A percentile compares a stretch with the other conserved stretches of the same genome.
These are phyloP conservation scores for Maudiozyma turicensis DNA, from an alignment of 805 yeast species.

Conservation along the genomic window DNA sequence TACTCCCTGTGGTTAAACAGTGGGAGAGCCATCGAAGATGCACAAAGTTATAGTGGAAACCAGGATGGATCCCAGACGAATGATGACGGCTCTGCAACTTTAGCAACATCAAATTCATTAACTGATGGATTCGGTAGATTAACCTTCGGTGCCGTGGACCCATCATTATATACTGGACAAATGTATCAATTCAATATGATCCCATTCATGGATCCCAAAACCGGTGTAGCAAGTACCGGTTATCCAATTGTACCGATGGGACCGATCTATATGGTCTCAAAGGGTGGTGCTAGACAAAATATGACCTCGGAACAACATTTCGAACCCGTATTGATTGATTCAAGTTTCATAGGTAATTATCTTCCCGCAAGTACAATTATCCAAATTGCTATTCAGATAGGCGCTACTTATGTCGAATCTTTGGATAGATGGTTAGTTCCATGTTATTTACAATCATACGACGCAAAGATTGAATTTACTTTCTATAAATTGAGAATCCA, in stretches of 20 bases:
- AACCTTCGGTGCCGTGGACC: constrained; percentile 52
- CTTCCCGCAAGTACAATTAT: constrained; percentile 50
- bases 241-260: constrained; percentile 41
- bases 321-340: constrained; percentile 50
- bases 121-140: constrained; percentile 28
- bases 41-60: too few species aligned
- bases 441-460: constrained; percentile 40
- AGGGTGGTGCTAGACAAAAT: constrained; percentile 31
- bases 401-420: constrained; percentile 47
- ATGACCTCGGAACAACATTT: constrained; percentile 30
- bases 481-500: constrained; percentile 43
- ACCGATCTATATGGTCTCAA: constrained; percentile 35
- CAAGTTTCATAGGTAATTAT: constrained; percentile 39
- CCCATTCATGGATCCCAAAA: constrained; percentile 29
- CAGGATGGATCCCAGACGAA: too few species aligned
- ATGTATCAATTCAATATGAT: constrained; percentile 43
- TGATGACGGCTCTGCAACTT: constrained; percentile 2
- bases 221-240: constrained; percentile 21
- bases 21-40: constrained; percentile 4
- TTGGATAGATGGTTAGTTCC: constrained; percentile 50
- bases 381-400: constrained; percentile 57
- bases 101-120: constrained; percentile 4
- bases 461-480: constrained; percentile 43
- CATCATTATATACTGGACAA: constrained; percentile 36
- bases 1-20: constrained; percentile 36